phyloP scores from a whole-genome alignment of 768 basidiomycete genomes.

The Panaeolus cyanescens region DNA sequence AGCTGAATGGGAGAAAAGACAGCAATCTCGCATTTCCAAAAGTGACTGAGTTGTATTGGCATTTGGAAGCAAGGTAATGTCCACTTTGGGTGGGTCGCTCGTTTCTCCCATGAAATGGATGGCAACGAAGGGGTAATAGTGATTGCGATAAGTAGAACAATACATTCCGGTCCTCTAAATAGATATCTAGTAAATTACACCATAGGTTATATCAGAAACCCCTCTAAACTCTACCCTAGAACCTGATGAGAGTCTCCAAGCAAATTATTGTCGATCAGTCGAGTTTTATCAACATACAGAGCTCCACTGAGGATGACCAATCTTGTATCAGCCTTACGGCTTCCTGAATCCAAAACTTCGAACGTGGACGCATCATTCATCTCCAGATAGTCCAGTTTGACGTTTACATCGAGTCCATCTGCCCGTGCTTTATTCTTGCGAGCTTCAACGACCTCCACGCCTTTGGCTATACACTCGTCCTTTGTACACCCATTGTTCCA shows the following conservation, averaged over 20 bases:
- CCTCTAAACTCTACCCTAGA: constrained; percentile 26
- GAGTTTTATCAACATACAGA: constrained; percentile 81
- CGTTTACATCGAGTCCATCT: constrained; percentile 42
- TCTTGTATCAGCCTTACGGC: constrained; percentile 27
- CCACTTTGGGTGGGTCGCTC: not conserved
- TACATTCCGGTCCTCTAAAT: not conserved
- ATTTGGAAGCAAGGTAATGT: not conserved
- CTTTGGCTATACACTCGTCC: constrained; percentile 46
- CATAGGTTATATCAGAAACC: not conserved
- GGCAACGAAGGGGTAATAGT: not conserved
- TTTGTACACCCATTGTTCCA: constrained; percentile 60
- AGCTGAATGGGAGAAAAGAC: constrained; percentile 50
- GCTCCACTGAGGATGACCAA: constrained; percentile 83
- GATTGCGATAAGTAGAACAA: not conserved
- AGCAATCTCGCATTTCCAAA: constrained; percentile 9
- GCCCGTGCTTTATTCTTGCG: constrained; percentile 28
- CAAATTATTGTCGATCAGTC: constrained; percentile 92
- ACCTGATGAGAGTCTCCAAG: constrained; percentile 53
- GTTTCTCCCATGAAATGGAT: no score
- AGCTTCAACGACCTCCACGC: constrained; percentile 40
- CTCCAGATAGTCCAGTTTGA: constrained; percentile 84
- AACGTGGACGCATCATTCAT: constrained; percentile 84
- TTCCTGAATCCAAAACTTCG: constrained; percentile 48
- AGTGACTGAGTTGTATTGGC: constrained; percentile 23
- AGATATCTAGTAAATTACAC: not conserved